Evolutionary conservation across 148 eudicot genomes (phyloP).

Genomic region (Chenopodium berlandieri): DNA sequence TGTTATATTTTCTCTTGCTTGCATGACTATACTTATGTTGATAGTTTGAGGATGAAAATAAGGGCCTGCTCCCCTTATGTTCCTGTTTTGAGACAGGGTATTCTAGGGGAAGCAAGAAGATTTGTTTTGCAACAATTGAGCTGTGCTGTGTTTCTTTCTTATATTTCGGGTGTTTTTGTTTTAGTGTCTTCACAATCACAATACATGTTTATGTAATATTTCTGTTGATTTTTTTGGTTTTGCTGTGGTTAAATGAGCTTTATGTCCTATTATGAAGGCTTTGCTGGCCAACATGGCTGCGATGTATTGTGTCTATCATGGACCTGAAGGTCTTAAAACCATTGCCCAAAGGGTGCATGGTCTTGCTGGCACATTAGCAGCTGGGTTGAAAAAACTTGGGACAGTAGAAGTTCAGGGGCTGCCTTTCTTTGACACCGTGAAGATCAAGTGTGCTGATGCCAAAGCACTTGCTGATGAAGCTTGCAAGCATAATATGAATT

Average conservation of each 20-base stretch:
- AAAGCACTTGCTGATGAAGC: conserved; percentile 80
- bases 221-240: not conserved
- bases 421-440: conserved; percentile 95
- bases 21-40: not conserved
- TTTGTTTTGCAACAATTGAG: not conserved
- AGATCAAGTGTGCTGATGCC: conserved; percentile 71
- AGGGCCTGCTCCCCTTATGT: not conserved
- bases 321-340: conserved; percentile 95
- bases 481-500: conserved; percentile 71
- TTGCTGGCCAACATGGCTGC: conserved; percentile 99
- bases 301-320: conserved; percentile 97
- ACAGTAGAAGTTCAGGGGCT: conserved; percentile 72
- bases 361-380: conserved; percentile 84
- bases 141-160: not conserved
- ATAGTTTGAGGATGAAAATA: conserved; percentile 8
- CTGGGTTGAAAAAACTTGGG: conserved; percentile 87
- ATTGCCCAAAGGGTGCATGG: conserved; percentile 93
- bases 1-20: not conserved
- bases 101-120: not conserved
- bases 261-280: conserved; percentile 48
- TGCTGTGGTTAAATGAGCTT: conserved; percentile 2
- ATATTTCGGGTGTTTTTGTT: not conserved
- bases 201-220: not conserved
- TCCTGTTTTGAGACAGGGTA: not conserved
- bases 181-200: not conserved